phyloP scores from a whole-genome alignment of 441 rosid genomes.

The Erodium moschatum region DNA sequence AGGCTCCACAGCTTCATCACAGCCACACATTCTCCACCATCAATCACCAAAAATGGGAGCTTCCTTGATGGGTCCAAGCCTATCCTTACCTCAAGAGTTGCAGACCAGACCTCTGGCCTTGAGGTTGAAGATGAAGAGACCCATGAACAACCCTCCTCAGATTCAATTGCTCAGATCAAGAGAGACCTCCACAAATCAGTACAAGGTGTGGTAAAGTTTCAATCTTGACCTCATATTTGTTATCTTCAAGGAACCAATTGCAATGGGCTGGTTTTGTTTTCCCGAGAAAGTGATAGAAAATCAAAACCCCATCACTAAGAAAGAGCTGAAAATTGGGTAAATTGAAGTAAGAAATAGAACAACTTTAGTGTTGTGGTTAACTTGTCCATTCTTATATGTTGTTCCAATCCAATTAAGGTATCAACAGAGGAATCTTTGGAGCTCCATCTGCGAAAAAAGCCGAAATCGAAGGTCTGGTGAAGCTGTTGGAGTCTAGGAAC shows the following conservation, averaged over 20 bases:
- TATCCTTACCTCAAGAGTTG: constrained; percentile 30
- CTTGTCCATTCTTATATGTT: neutral
- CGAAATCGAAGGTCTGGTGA: constrained; percentile 50
- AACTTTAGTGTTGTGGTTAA: no score
- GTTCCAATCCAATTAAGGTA: constrained; percentile 27
- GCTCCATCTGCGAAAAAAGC: constrained; percentile 48
- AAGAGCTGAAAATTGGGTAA: no score
- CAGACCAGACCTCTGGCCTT: constrained; percentile 40
- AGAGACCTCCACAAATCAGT: constrained; percentile 39
- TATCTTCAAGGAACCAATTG: neutral
- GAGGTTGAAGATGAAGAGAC: constrained; percentile 5
- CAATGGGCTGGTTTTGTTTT: neutral
- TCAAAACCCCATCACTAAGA: no score
- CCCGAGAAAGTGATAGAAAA: no score
- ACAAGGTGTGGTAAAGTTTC: constrained; percentile 33
- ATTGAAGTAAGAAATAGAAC: no score
- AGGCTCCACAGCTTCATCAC: constrained; percentile 20
- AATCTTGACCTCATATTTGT: neutral
- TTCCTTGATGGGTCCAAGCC: constrained; percentile 25
- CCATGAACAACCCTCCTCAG: neutral
- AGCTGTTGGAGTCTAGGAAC: constrained; percentile 60
- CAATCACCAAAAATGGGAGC: constrained; percentile 22
- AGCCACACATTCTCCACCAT: constrained; percentile 18
- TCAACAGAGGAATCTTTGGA: constrained; percentile 76
- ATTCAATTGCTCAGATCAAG: constrained; percentile 37